Evolutionary conservation across 768 basidiomycete species (phyloP), one percentile per base, ranked within the genome.

Genomic region (Pleurotus sapidus): DNA sequence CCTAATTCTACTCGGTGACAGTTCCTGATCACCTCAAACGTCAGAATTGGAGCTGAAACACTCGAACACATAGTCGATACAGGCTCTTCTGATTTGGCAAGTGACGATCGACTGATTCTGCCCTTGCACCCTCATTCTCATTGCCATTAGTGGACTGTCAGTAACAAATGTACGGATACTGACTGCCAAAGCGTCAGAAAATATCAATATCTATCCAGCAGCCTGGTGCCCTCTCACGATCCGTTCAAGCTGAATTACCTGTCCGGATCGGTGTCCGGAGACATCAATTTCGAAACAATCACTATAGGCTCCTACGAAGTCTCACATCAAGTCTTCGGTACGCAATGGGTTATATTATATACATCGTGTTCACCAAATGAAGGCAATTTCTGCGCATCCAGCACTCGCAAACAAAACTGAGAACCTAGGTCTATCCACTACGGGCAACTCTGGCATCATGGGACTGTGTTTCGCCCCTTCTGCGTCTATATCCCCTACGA

Each of bases 41-140:
- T 59, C 48, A 62, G 77, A 34, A 67, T 80, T 46, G 78, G 77
- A 46, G 72, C 69, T 3, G 77, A 79, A 63, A 59, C 68, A 40
- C 75, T 84, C 57, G 70, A 71, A 64, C 70, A 77, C 18, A 74
- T 81, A 3, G 68, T 83, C 25, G 83, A 84, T 63, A 84, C 84
- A 6, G 84, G 83, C 48, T 85, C 83, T 3, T 77, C 84, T 1
- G 84, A 84, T 64, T 62, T 85, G 61, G 82, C 82, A 61, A 46
- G 73, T 63, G 34, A 5, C 50, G 30, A 34, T 34, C 30, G 9
- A 34, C 30, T 34, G 30, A 34, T 34, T 34, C 30, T 34, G 30
- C 30, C 30, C 11, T 4, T 11, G 9, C 30, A 8, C 30, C 30
- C 30, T 34, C 30, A 34, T 34, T 8, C 23, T 37, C n/a, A 30